A percentile compares a stretch with the other conserved stretches of the same genome.
These are phyloP conservation scores for Pichia sp. DNA, from an alignment of 1,139 yeast genomes.

Conservation along the genomic window DNA sequence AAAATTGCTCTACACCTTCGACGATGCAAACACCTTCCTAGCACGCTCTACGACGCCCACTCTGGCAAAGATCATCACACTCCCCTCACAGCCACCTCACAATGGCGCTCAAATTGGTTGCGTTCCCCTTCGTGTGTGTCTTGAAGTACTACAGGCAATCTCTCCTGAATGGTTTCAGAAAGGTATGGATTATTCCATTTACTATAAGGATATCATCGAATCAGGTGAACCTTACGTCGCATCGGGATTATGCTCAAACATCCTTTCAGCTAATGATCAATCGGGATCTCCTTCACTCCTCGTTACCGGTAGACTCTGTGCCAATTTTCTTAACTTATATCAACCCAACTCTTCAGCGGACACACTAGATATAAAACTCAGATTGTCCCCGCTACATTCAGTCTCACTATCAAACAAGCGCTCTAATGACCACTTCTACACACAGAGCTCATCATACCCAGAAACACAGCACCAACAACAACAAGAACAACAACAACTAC, in stretches of 20 bases:
- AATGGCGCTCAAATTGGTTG: conserved; percentile 44
- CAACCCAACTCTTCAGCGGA: conserved; percentile 34
- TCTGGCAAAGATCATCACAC: conserved; percentile 41
- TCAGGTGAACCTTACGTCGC: conserved; percentile 75
- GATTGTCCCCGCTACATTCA: conserved; percentile 38
- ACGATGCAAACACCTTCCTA: conserved; percentile 50
- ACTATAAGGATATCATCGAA: conserved; percentile 66
- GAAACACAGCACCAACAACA: no score
- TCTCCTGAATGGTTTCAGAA: conserved; percentile 54
- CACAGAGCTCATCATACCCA: no score
- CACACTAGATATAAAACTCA: conserved; percentile 59
- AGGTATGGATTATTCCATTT: conserved; percentile 54
- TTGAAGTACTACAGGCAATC: conserved; percentile 41
- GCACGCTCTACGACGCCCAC: conserved; percentile 44
- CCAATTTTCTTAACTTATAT: conserved; percentile 49
- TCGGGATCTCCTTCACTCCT: conserved; percentile 28
- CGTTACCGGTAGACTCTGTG: conserved; percentile 67
- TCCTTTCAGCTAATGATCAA: conserved; percentile 25
- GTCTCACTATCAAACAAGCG: no score
- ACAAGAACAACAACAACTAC: no score
- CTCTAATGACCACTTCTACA: no score
- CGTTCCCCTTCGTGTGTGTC: conserved; percentile 45
- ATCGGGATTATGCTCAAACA: conserved; percentile 52
- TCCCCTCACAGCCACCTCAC: conserved; percentile 28
- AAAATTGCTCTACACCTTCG: conserved; percentile 56